Evolutionary conservation across 2,329 filamentous ascomycete species (phyloP), one percentile per base, ranked within the genome.

Genomic region (Pseudocercospora crystallina): DNA sequence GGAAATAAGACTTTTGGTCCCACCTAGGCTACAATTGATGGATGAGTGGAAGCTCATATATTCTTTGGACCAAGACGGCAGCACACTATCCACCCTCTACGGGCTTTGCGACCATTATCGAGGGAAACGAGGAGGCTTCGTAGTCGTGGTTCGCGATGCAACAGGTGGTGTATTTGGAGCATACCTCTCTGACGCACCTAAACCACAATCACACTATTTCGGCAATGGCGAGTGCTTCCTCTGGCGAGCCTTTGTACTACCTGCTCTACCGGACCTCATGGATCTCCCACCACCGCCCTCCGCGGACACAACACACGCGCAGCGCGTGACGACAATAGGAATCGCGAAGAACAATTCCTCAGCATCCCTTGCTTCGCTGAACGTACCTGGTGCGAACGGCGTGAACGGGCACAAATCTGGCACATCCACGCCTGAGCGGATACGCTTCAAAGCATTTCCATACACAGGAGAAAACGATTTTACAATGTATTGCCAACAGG

Each of bases 391-490:
- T 2, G n/a, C 52, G 13, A 46, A 51, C 33, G 46, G 42, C 29
- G 20, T 26, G 20, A 66, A 56, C 51, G 67, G 57, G n/a, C 53
- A 57, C 40, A 53, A 42, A 17, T 45, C 39, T 13, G 52, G 43
- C 17, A 68, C 49, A 75, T 71, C 60, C 73, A 83, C 83, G 3
- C 81, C 84, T 4, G 88, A 92, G 55, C 80, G 84, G 20, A 89
- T 97, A 60, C 84, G 94, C 14, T 99, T 99, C 80, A 96, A 96
- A 72, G 92, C 92, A 0, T 99, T 97, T 64, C 91, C 92, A 0
- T 97, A 96, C 66, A 95, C 88, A 49, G 94, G 94, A 5, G 82
- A 95, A 35, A 97, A 99, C 69, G 94, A 97, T 70, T 99, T 95
- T 69, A 90, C 92, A 76, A 94, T 97, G 60, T 87, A 95, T 64